These are phyloP conservation scores for Termitomyces sp. DNA, from an alignment of 768 basidiomycete genomes.

Conservation along the genomic window DNA sequence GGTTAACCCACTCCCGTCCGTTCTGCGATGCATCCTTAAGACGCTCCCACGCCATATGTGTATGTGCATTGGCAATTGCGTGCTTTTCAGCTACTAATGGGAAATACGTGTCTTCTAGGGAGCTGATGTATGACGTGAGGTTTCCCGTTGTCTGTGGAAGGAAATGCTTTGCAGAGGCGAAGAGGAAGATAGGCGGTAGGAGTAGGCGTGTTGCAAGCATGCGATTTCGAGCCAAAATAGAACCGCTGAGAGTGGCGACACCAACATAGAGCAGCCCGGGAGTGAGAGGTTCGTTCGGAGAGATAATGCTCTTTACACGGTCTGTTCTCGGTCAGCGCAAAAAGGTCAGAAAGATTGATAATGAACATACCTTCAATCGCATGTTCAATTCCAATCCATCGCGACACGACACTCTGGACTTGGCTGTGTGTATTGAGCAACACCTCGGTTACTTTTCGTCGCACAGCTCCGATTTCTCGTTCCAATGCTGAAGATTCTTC, in stretches of 20 bases:
- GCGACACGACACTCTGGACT: constrained; percentile 67
- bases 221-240: constrained; percentile 80
- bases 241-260: constrained; percentile 81
- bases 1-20: constrained; percentile 37
- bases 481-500: constrained; percentile 76
- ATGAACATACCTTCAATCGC: constrained; percentile 73
- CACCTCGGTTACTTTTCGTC: constrained; percentile 52
- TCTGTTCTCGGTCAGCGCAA: constrained; percentile 31
- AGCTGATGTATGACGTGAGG: constrained; percentile 55
- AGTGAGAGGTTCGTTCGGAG: constrained; percentile 75
- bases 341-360: background rate
- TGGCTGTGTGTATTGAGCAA: constrained; percentile 54
- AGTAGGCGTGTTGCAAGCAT: constrained; percentile 59
- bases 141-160: constrained; percentile 78
- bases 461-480: constrained; percentile 63
- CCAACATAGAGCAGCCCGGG: constrained; percentile 91
- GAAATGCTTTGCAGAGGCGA: constrained; percentile 74
- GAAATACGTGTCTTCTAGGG: constrained; percentile 65
- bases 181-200: constrained; percentile 71
- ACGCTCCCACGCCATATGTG: constrained; percentile 51
- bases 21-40: constrained; percentile 44
- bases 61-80: constrained; percentile 55
- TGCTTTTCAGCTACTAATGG: constrained; percentile 69
- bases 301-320: constrained; percentile 77
- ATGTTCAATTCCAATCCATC: constrained; percentile 85